Evolutionary conservation across 2,329 filamentous ascomycete species (phyloP), one percentile per base, ranked within the genome.

Genomic region (Penicillium sp.): DNA sequence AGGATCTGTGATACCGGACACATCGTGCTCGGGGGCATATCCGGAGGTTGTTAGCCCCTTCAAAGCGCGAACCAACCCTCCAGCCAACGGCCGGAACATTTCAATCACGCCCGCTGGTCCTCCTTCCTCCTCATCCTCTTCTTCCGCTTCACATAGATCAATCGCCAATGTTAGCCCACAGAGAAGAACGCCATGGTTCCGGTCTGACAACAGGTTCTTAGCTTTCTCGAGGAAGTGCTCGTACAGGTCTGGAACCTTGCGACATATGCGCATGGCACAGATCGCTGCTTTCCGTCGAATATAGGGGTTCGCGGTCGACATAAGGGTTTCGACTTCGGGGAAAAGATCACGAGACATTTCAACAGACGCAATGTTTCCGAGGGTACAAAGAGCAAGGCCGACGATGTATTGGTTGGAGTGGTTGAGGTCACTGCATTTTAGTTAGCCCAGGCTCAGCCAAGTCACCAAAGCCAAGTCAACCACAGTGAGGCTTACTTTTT

Each of bases 331-430:
- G 73, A 99, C 90, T 81, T 99, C 93, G 65, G 92, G 86, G 75
- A 99, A 99, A 21, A 99, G 81, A 77, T 99, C 94, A 81, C 94
- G 85, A 19, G 94, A 96, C 94, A 99, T 99, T 75, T 99, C 94
- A 70, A 97, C 83, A 0, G 93, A 97, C 58, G 95, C 93, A 68
- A 99, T 99, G 75, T 99, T 99, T 65, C 93, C 94, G 21, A 99
- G 85, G 0, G 95, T 97, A 74, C 93, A 97, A 33, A 99, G 86
- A 59, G 94, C 94, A 50, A 99, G 87, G 25, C 95, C 94, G 66
- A 97, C 94, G 60, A 99, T 91, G 76, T 99, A 99, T 77, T 99
- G 94, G 74, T 99, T 99, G 54, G 91, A 92, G 78, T 99, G 94
- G 68, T 92, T 91, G 55, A 99, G 83, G 72, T 97, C 94, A 82